Conservation (phyloP, 2,329 filamentous ascomycete genomes). For the Magnaporthiopsis rhizophila region DNA sequence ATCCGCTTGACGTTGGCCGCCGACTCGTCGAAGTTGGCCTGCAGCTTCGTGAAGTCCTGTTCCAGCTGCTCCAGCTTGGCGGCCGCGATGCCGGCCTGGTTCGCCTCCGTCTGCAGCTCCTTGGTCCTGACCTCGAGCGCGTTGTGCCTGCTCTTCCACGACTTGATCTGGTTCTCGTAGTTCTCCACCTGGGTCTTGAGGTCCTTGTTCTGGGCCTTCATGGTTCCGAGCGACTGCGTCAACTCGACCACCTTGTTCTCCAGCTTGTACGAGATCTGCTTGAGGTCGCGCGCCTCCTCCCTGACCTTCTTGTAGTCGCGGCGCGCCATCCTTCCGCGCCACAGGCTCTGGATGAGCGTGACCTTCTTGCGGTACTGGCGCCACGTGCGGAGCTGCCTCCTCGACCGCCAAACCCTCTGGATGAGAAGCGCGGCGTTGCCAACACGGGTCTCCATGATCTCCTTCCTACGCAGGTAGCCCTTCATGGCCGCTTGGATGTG, state of each 20-base stretch:
- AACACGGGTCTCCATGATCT: constrained; percentile 88
- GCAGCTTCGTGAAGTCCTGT: constrained; percentile 88
- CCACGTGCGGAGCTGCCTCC: constrained; percentile 72
- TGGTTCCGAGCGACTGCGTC: constrained; percentile 83
- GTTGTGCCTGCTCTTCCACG: constrained; percentile 89
- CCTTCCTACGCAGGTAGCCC: constrained; percentile 81
- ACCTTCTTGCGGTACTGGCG: constrained; percentile 84
- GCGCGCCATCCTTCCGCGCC: constrained; percentile 77
- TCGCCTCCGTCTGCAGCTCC: constrained; percentile 92
- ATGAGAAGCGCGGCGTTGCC: constrained; percentile 88
- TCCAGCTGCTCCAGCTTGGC: constrained; percentile 88
- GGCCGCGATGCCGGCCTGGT: constrained; percentile 92
- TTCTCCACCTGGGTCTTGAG: constrained; percentile 84
- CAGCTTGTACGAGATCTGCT: constrained; percentile 98
- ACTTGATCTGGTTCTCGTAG: constrained; percentile 93
- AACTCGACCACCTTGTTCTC: constrained; percentile 99
- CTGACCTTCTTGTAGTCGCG: constrained; percentile 82
- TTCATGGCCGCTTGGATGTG: constrained; percentile 85
- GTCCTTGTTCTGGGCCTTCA: constrained; percentile 91
- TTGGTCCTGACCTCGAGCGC: constrained; percentile 82
- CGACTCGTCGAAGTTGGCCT: constrained; percentile 84
- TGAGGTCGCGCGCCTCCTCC: constrained; percentile 94
- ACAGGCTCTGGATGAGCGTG: constrained; percentile 82
- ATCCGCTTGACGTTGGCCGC: constrained; percentile 84
- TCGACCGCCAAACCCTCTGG: constrained; percentile 81